phyloP scores from a whole-genome alignment of 306 rosid genomes.

The Sphenostylis stenocarpa region DNA sequence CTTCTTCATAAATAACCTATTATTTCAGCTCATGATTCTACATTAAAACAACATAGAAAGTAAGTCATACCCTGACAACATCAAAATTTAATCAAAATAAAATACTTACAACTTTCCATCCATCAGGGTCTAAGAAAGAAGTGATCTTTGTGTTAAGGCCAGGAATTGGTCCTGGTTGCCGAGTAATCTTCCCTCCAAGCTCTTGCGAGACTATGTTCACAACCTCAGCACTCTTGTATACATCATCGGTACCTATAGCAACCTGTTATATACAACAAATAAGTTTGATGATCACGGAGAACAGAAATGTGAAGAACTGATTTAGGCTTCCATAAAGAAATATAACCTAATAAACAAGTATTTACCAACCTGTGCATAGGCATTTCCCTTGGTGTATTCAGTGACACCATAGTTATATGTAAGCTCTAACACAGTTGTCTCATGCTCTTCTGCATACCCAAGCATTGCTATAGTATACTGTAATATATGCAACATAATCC shows the following conservation, averaged over 20 bases:
- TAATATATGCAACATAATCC: slow-evolving; percentile 26
- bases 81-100: not conserved
- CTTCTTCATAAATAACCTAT: not conserved
- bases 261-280: slow-evolving; percentile 46
- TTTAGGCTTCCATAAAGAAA: not conserved
- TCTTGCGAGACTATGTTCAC: slow-evolving; percentile 68
- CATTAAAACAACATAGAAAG: not conserved
- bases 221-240: slow-evolving; percentile 90
- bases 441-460: slow-evolving; percentile 84
- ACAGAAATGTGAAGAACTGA: slow-evolving; percentile 12
- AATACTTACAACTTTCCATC: slow-evolving; percentile 93
- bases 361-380: slow-evolving; percentile 81
- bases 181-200: slow-evolving; percentile 93
- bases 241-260: slow-evolving; percentile 93
- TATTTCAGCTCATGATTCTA: not conserved
- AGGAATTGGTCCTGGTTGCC: slow-evolving; percentile 86
- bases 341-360: not conserved
- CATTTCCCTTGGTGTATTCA: slow-evolving; percentile 89
- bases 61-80: not conserved
- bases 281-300: slow-evolving; percentile 8
- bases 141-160: slow-evolving; percentile 87
- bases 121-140: slow-evolving; percentile 93
- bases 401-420: slow-evolving; percentile 94
- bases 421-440: slow-evolving; percentile 88
- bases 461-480: slow-evolving; percentile 85